phyloP scores from a whole-genome alignment of 2,329 filamentous ascomycete genomes.

The Hymenoscyphus occultus region DNA sequence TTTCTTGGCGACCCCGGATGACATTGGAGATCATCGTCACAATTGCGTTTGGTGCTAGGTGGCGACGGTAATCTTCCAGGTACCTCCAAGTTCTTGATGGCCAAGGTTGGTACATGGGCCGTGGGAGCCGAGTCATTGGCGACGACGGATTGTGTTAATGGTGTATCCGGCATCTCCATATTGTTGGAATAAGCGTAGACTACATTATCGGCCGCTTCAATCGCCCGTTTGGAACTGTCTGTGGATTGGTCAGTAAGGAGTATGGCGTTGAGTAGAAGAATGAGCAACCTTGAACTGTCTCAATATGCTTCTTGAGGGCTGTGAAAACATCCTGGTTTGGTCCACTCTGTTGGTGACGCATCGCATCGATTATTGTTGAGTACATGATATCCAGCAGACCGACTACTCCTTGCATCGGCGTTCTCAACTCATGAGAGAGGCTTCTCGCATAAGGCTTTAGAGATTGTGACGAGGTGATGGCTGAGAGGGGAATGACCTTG shows the following conservation, averaged over 20 bases:
- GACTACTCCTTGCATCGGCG: slow-evolving; percentile 73
- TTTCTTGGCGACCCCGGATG: slow-evolving; percentile 30
- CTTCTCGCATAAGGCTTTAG: slow-evolving; percentile 70
- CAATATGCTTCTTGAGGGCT: slow-evolving; percentile 64
- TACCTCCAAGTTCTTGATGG: neutral
- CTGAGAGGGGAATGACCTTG: slow-evolving; percentile 51
- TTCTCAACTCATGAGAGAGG: slow-evolving; percentile 68
- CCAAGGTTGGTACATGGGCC: neutral
- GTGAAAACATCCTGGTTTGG: slow-evolving; percentile 55
- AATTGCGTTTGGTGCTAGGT: slow-evolving; percentile 24
- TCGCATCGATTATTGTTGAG: slow-evolving; percentile 65
- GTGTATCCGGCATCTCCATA: slow-evolving; percentile 69
- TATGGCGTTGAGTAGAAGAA: neutral
- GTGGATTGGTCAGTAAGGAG: slow-evolving; percentile 8
- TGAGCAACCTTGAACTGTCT: slow-evolving; percentile 61
- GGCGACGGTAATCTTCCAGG: slow-evolving; percentile 9
- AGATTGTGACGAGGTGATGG: slow-evolving; percentile 58
- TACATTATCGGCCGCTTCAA: slow-evolving; percentile 73
- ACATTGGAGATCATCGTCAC: slow-evolving; percentile 24
- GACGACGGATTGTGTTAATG: slow-evolving; percentile 34
- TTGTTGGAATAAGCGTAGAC: slow-evolving; percentile 74
- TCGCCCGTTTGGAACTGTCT: slow-evolving; percentile 69
- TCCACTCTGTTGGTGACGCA: slow-evolving; percentile 50
- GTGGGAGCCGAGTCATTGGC: slow-evolving; percentile 6
- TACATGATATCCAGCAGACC: slow-evolving; percentile 77